phyloP scores from a whole-genome alignment of 805 yeast species.

The Cyberlindnera bimundalis region DNA sequence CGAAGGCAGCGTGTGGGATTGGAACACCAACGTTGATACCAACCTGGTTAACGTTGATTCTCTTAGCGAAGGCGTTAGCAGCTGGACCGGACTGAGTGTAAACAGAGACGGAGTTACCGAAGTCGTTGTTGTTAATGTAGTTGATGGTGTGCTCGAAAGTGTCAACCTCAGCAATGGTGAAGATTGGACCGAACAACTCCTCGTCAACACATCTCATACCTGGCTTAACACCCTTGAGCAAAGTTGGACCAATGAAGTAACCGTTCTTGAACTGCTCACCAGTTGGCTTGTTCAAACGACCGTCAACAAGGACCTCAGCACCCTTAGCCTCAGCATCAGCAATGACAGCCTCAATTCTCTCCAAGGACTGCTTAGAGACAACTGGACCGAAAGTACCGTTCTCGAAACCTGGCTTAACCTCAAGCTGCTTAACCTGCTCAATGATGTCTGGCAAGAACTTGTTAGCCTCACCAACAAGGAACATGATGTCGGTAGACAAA shows the following conservation, averaged over 20 bases:
- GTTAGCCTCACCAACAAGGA: slow-evolving; percentile 62
- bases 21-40: slow-evolving; percentile 80
- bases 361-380: slow-evolving; percentile 55
- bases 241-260: slow-evolving; percentile 71
- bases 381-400: slow-evolving; percentile 69
- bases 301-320: slow-evolving; percentile 60
- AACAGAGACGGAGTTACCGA: slow-evolving; percentile 73
- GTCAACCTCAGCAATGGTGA: slow-evolving; percentile 56
- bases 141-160: slow-evolving; percentile 67
- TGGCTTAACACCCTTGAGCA: slow-evolving; percentile 56
- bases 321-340: slow-evolving; percentile 58
- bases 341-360: slow-evolving; percentile 54
- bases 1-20: slow-evolving; percentile 78
- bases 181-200: slow-evolving; percentile 77
- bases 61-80: slow-evolving; percentile 63
- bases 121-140: slow-evolving; percentile 51
- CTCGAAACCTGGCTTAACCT: slow-evolving; percentile 66
- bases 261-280: slow-evolving; percentile 49
- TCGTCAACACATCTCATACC: slow-evolving; percentile 72
- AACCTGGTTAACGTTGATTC: slow-evolving; percentile 70
- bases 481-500: slow-evolving; percentile 72
- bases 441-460: slow-evolving; percentile 62
- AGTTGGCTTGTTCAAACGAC: slow-evolving; percentile 39
- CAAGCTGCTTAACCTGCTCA: slow-evolving; percentile 51
- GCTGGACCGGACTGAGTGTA: slow-evolving; percentile 69